These are phyloP conservation scores for Colletotrichum gloeosporioides DNA, from an alignment of 2,329 filamentous ascomycete species.

Conservation along the genomic window DNA sequence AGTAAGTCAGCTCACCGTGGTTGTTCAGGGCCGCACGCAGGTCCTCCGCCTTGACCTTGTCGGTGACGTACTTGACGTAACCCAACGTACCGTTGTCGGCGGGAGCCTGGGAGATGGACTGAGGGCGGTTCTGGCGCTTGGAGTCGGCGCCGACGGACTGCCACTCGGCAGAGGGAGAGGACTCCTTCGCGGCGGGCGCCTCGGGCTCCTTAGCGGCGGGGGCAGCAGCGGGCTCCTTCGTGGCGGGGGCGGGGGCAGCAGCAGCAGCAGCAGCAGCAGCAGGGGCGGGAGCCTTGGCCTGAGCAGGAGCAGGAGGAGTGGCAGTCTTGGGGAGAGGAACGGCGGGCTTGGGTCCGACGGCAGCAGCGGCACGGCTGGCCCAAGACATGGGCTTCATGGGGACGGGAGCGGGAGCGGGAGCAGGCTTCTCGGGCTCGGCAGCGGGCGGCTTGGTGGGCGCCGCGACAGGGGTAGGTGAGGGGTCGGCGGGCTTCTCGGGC, in stretches of 20 bases:
- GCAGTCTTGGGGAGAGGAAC: constrained; percentile 64
- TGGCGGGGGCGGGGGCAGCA: constrained; percentile 41
- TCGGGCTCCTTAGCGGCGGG: constrained; percentile 39
- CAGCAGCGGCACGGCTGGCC: constrained; percentile 72
- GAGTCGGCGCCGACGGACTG: constrained; percentile 85
- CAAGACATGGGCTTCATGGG: constrained; percentile 72
- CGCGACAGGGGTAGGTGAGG: constrained; percentile 57
- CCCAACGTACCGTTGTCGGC: constrained; percentile 77
- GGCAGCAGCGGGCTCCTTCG: constrained; percentile 40
- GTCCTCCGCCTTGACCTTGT: constrained; percentile 79
- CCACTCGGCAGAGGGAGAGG: constrained; percentile 70
- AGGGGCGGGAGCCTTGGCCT: constrained; percentile 60
- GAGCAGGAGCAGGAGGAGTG: constrained; percentile 53
- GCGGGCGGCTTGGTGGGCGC: constrained; percentile 47
- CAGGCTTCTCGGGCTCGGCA: constrained; percentile 41
- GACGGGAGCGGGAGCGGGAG: constrained; percentile 57
- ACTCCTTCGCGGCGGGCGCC: constrained; percentile 55
- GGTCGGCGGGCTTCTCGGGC: constrained; percentile 71
- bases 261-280: constrained; percentile 50
- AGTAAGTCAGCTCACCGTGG: constrained; percentile 74
- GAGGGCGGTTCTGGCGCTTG: constrained; percentile 81
- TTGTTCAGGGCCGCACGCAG: constrained; percentile 74
- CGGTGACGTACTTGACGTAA: constrained; percentile 95
- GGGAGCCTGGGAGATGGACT: constrained; percentile 64
- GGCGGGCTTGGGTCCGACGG: constrained; percentile 55